Evolutionary conservation across 2,329 filamentous ascomycete genomes (phyloP).

Genomic region (Pseudogymnoascus sp.): DNA sequence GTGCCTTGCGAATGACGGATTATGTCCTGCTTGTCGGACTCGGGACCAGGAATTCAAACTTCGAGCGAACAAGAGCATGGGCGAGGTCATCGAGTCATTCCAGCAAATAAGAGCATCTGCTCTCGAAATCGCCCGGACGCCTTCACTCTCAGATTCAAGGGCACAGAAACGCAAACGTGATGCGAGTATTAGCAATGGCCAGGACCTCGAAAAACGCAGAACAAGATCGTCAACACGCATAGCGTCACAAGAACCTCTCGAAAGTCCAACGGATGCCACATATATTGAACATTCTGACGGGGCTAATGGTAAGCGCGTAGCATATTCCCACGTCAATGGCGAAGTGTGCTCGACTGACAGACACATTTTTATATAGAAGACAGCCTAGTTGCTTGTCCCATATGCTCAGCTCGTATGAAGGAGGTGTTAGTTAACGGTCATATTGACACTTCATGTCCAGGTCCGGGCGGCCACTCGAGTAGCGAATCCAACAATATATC

Average conservation of each 20-base stretch:
- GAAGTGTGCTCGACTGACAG: not conserved
- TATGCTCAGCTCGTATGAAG: constrained; percentile 75
- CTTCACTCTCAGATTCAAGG: constrained; percentile 21
- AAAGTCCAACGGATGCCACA: not conserved
- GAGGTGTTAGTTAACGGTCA: constrained; percentile 69
- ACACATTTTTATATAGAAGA: constrained; percentile 15
- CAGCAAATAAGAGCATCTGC: constrained; percentile 52
- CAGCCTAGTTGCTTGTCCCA: constrained; percentile 74
- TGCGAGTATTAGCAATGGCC: constrained; percentile 9
- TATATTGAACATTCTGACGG: not conserved
- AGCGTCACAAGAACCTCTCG: not conserved
- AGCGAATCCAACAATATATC: constrained; percentile 14
- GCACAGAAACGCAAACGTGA: constrained; percentile 46
- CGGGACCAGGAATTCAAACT: constrained; percentile 77
- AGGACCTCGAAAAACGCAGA: constrained; percentile 3
- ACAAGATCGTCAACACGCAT: constrained; percentile 1
- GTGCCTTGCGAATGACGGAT: constrained; percentile 72
- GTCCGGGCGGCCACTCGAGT: constrained; percentile 13
- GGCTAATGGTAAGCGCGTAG: not conserved
- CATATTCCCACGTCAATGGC: not conserved
- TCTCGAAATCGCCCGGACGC: constrained; percentile 53
- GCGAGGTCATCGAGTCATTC: constrained; percentile 79
- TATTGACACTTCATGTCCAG: constrained; percentile 43
- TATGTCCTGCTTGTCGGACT: constrained; percentile 76
- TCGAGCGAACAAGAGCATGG: constrained; percentile 73